These are phyloP conservation scores for Cladochytrium tenue DNA, from an alignment of 371 early-diverging fungal genomes.

Conservation along the genomic window DNA sequence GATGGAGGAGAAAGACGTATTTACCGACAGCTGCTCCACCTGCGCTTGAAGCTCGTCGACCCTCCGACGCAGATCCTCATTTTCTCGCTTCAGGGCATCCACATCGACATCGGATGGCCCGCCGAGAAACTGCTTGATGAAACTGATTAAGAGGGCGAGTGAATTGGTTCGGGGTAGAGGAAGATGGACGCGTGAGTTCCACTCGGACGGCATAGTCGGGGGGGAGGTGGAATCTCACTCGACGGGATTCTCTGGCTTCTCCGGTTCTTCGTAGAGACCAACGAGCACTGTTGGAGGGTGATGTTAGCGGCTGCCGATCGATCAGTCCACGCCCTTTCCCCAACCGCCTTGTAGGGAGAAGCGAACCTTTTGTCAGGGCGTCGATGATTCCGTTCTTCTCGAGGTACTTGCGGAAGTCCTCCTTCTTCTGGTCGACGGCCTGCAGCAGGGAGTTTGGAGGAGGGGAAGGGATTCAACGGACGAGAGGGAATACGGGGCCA, in stretches of 20 bases:
- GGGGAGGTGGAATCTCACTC: slow-evolving; percentile 31
- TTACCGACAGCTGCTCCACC: too few relatives aligned
- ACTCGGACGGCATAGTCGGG: background rate
- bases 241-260: slow-evolving; percentile 57
- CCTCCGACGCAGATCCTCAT: slow-evolving; percentile 47
- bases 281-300: slow-evolving; percentile 58
- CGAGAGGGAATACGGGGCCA: too few relatives aligned
- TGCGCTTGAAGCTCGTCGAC: slow-evolving; percentile 50
- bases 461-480: background rate
- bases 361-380: slow-evolving; percentile 54
- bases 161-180: background rate
- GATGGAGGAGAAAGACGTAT: too few relatives aligned
- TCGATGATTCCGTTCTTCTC: slow-evolving; percentile 62
- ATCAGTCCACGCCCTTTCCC: too few relatives aligned
- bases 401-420: slow-evolving; percentile 62
- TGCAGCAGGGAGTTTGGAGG: slow-evolving; percentile 10
- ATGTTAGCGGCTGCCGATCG: too few relatives aligned
- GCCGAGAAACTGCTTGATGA: slow-evolving; percentile 56
- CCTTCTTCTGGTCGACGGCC: slow-evolving; percentile 61
- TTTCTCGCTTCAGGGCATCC: slow-evolving; percentile 51
- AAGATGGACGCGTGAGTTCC: background rate
- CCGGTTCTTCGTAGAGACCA: slow-evolving; percentile 61
- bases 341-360: too few relatives aligned
- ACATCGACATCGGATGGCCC: slow-evolving; percentile 55
- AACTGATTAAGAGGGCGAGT: slow-evolving; percentile 27